These are phyloP conservation scores for Shiraia sp. DNA, from an alignment of 2,329 filamentous ascomycete species.

Conservation along the genomic window DNA sequence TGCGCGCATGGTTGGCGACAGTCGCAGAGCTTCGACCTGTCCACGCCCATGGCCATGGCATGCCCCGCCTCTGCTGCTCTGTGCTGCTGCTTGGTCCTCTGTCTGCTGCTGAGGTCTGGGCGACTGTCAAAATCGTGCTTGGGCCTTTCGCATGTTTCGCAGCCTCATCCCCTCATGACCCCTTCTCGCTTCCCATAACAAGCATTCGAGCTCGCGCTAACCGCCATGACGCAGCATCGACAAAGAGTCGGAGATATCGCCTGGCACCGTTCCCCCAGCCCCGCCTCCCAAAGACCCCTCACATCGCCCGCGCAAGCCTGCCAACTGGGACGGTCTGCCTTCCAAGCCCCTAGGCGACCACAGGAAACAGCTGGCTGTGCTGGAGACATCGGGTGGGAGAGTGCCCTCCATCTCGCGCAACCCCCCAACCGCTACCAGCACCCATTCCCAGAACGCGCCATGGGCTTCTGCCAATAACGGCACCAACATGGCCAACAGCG, in stretches of 20 bases:
- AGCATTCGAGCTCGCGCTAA: slow-evolving; percentile 27
- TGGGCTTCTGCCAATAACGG: slow-evolving; percentile 53
- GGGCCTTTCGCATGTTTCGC: too few relatives aligned
- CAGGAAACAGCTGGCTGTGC: slow-evolving; percentile 70
- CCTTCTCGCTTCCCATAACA: too few relatives aligned
- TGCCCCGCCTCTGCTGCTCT: slow-evolving; percentile 4
- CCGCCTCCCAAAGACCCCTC: slow-evolving; percentile 43
- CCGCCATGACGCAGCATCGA: slow-evolving; percentile 45
- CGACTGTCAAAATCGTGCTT: too few relatives aligned
- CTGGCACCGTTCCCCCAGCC: slow-evolving; percentile 41
- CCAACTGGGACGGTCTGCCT: slow-evolving; percentile 58
- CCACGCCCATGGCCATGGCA: too few relatives aligned
- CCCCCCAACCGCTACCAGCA: slow-evolving; percentile 58
- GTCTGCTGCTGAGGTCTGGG: slow-evolving; percentile 7
- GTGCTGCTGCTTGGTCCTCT: slow-evolving; percentile 1
- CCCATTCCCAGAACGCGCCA: slow-evolving; percentile 55
- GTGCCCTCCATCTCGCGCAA: slow-evolving; percentile 62
- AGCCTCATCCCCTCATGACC: too few relatives aligned
- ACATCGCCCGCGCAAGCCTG: slow-evolving; percentile 44
- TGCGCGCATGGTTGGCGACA: slow-evolving; percentile 20
- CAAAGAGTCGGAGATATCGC: slow-evolving; percentile 50
- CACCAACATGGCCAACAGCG: slow-evolving; percentile 48
- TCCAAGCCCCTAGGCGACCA: slow-evolving; percentile 68
- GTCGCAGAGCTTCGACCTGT: slow-evolving; percentile 20
- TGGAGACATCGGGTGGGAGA: slow-evolving; percentile 64